Conservation (phyloP, 192 early-diverging fungal species). For the Thoreauomyces humboldtii region DNA sequence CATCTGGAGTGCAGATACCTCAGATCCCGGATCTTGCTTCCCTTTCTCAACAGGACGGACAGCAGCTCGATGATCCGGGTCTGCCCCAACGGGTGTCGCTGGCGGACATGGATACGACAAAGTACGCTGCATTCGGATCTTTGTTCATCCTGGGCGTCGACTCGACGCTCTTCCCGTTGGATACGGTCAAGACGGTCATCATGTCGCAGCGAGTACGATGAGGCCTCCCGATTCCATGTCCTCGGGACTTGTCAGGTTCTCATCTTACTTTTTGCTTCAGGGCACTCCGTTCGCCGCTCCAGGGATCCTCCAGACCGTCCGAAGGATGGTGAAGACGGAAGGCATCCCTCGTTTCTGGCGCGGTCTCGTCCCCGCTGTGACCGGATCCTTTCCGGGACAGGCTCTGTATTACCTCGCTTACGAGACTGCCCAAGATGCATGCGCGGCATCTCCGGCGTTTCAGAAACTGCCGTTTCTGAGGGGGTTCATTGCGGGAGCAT, state of each 20-base stretch:
- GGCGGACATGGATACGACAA: conserved; percentile 41
- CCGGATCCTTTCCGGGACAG: conserved; percentile 48
- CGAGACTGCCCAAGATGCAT: conserved; percentile 42
- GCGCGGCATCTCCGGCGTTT: not conserved
- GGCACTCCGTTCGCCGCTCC: conserved; percentile 1
- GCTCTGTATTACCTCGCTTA: conserved; percentile 47
- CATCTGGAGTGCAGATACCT: too few species aligned
- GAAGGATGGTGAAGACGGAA: conserved; percentile 24
- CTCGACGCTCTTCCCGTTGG: conserved; percentile 42
- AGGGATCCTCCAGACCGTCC: not conserved
- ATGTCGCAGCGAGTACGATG: conserved; percentile 42
- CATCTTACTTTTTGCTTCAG: not conserved
- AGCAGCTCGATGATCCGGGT: too few species aligned
- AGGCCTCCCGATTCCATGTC: too few species aligned
- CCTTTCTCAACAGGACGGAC: too few species aligned
- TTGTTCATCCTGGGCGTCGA: conserved; percentile 47
- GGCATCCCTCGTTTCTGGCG: conserved; percentile 43
- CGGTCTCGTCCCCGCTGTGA: conserved; percentile 39
- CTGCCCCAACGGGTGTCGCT: conserved; percentile 39
- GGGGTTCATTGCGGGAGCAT: conserved; percentile 44
- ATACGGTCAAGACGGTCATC: conserved; percentile 46
- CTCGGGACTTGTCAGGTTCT: too few species aligned
- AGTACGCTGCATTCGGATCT: conserved; percentile 42
- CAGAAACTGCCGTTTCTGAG: conserved; percentile 22
- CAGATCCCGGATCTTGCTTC: too few species aligned